Evolutionary conservation across 306 rosid species (phyloP), one percentile per base, ranked within the genome.

Genomic region (Prunus davidiana): DNA sequence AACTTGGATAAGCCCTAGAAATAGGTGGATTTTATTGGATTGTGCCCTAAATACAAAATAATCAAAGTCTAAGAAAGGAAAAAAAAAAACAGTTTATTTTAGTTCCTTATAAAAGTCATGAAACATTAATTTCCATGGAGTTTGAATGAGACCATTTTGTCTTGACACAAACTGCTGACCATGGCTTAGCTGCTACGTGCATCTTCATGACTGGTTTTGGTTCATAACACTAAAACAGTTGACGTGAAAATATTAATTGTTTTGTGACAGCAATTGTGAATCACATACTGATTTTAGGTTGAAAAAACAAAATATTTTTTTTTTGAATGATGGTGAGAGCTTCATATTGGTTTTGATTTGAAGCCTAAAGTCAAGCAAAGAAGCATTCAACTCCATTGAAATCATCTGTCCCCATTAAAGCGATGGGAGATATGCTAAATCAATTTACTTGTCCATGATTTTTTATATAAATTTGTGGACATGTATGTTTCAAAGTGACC

Each of bases 291-390:
- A 69, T 25, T 12, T 24, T 15, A 38, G 43, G 43, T 38, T 38
- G 2, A 7, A 7, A 38, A 38, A 38, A 38, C 2, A 38, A 38
- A 32, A 6, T 0, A 6, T n/a, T n/a, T n/a, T n/a, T 1, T 34
- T 5, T 34, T 32, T 34, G 6, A 5, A 38, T 20, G 63, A 16
- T 27, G 75, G 43, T 20, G 13, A 19, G 16, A 41, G 24, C 20
- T 45, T 14, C 13, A 64, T 18, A 7, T 12, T 2, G 49, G 1
- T 51, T 54, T 71, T 67, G 68, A 16, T 67, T 73, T 74, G 14
- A 24, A 74, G 76, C 75, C 49, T 32, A 69, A 61, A 19, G 72
- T 27, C 78, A 68, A 61, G 52, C 19, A 54, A n/a, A 66, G 18
- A 28, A 38, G n/a, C 12, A 27, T 56, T 67, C 61, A 50, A 57